Evolutionary conservation across 495 filamentous ascomycete genomes (phyloP).

Genomic region (Aspergillus conjunctus): DNA sequence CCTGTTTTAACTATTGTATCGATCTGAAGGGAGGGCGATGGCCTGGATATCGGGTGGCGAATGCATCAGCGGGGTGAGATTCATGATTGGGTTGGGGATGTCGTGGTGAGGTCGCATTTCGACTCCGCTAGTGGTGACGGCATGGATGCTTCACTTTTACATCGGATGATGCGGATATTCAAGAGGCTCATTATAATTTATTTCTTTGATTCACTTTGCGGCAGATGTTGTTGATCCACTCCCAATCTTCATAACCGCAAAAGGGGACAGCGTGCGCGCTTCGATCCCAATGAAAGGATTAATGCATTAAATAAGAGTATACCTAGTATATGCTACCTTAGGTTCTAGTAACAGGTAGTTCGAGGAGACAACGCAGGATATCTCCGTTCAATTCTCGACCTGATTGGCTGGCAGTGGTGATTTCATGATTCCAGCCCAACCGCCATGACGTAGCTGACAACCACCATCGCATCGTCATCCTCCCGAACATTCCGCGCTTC

Average conservation of each 20-base stretch:
- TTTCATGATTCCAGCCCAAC: constrained; percentile 29
- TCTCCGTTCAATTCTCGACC: too few relatives aligned
- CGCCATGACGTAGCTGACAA: constrained; percentile 40
- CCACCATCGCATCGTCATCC: constrained; percentile 36
- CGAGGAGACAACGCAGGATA: too few relatives aligned
- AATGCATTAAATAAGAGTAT: too few relatives aligned
- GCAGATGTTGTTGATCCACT: neutral
- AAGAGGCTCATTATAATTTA: neutral
- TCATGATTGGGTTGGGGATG: neutral
- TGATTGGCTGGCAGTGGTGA: constrained; percentile 19
- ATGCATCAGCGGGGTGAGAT: too few relatives aligned
- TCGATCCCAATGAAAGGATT: too few relatives aligned
- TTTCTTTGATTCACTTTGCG: too few relatives aligned
- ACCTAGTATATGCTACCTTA: too few relatives aligned
- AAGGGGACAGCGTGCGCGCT: too few relatives aligned
- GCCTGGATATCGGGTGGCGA: too few relatives aligned
- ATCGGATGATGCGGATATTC: neutral
- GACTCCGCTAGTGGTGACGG: neutral
- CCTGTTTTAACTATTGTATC: too few relatives aligned
- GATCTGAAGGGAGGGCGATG: too few relatives aligned
- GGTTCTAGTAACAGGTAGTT: too few relatives aligned
- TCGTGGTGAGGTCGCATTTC: neutral
- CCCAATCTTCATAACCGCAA: neutral
- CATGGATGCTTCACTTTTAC: neutral
- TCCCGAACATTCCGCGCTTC: constrained; percentile 37